Base-by-base conservation (phyloP, 163 green algal genomes). In the Chlamydomonas reinhardtii region DNA sequence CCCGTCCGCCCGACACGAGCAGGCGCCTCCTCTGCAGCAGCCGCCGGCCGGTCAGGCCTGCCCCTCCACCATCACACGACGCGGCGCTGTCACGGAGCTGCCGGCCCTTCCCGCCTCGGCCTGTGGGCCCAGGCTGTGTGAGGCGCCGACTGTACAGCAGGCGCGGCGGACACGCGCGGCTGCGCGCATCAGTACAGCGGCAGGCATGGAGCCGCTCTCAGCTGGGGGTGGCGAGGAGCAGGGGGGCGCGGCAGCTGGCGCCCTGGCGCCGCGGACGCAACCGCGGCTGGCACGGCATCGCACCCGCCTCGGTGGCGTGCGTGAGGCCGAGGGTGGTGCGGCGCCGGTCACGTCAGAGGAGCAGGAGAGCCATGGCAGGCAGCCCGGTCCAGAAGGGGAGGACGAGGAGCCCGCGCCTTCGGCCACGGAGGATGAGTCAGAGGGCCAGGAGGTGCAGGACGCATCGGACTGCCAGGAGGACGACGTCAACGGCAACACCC, bases 41-140 rank as follows among this genome's bases (percentile, higher is more conserved):
- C 48, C 17, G 48, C 48, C 48, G 48, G 48, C 48, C 48, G 59
- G 22, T 27, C 61, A 73, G 24, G 76, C 16, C 29, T 84, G 77
- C 65, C 65, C 77, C 43, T 76, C 77, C 6, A 71, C 77, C 48
- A 43, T 39, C 70, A 59, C 24, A 3, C 48, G 77, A 8, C 31
- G 31, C 25, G 77, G 70, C 15, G 76, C 77, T 20, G n/a, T n/a
- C 32, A 85, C 68, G 32, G 68, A 85, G 68, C 54, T 78, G 24
- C 79, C 79, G 16, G 52, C 25, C 15, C 71, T 85, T 48, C 79
- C 79, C 0, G 68, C 79, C 1, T 75, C 79, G 4, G 35, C 22
- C 1, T 11, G 11, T 43, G 64, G 27, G 27, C n/a, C 22, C 4
- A 22, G 15, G 19, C n/a, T 27, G 0, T 16, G 16, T 5, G 37